Conservation (phyloP, 2,329 filamentous ascomycete genomes). For the Onygenales sp. region DNA sequence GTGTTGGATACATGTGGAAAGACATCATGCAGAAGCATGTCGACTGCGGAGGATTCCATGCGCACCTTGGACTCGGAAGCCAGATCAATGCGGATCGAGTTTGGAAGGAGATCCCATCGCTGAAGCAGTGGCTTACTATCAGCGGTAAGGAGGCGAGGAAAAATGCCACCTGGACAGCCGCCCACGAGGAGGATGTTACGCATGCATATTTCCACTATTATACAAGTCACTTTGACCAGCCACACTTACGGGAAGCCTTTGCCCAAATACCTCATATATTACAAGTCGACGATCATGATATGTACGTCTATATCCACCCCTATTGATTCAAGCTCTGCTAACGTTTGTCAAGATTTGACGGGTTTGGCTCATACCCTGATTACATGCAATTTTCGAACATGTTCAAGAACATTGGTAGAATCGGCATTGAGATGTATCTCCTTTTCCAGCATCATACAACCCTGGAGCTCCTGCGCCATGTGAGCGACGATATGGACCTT, state of each 20-base stretch:
- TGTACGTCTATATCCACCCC: slow-evolving; percentile 52
- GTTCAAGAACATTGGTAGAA: slow-evolving; percentile 94
- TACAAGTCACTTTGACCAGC: slow-evolving; percentile 95
- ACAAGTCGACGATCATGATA: slow-evolving; percentile 93
- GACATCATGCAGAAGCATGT: slow-evolving; percentile 96
- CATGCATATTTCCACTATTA: slow-evolving; percentile 99
- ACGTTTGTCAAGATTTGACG: slow-evolving; percentile 63
- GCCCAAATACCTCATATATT: slow-evolving; percentile 92
- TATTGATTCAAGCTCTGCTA: not conserved
- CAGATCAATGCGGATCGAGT: slow-evolving; percentile 93
- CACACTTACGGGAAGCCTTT: slow-evolving; percentile 86
- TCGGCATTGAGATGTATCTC: slow-evolving; percentile 95
- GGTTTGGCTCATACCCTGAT: slow-evolving; percentile 92
- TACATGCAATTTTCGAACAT: slow-evolving; percentile 98
- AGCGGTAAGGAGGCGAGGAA: slow-evolving; percentile 89
- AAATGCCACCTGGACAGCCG: slow-evolving; percentile 82
- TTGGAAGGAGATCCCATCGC: slow-evolving; percentile 88
- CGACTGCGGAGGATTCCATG: slow-evolving; percentile 91
- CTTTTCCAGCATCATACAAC: slow-evolving; percentile 98
- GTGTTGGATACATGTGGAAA: slow-evolving; percentile 96
- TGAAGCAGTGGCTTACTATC: slow-evolving; percentile 92
- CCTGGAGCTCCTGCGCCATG: slow-evolving; percentile 80
- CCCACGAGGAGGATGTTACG: slow-evolving; percentile 88
- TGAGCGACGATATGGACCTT: slow-evolving; percentile 77
- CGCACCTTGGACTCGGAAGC: slow-evolving; percentile 81